Evolutionary conservation across 495 filamentous ascomycete genomes (phyloP), one percentile per base, ranked within the genome.

Genomic region (Penicillium coprophilum): DNA sequence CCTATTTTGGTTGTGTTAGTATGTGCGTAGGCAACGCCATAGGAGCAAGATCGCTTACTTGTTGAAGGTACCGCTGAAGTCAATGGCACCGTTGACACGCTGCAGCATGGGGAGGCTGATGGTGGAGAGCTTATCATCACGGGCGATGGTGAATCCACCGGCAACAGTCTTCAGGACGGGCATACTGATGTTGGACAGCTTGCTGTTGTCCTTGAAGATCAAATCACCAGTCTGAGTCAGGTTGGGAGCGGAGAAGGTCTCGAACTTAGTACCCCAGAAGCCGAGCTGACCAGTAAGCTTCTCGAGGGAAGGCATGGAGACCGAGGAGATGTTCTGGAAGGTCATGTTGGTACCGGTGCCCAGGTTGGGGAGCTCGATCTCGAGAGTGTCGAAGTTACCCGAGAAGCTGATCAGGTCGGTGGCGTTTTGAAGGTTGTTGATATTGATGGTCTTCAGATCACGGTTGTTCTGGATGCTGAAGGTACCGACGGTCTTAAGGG

Each of bases 391-490:
- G 62, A 64, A 67, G 69, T 82, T 82, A 58, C 68, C 74, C 52
- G 78, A 81, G 62, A 97, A 81, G 75, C 82, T 88, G 62, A 77
- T 73, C 30, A 77, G 65, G 46, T 70, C 70, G 59, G 78, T 84
- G 56, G 96, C 78, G 71, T 85, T 88, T 66, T 73, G 75, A 57
- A 96, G 80, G 69, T 85, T 80, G 68, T 78, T 77, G 65, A 92
- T 80, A 66, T 85, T 83, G 76, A 92, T 87, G 39, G 72, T 78
- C 63, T 81, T 78, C 57, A 96, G 73, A 55, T 81, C 79, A 34
- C 69, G 74, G 83, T 96, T 96, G 81, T 93, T 92, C 78, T 89
- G 86, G 77, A 96, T 82, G 62, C 90, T 75, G 69, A 95, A 81
- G 41, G 67, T 74, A 19, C 73, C 75, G 27, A 87, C 79, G 24